Evolutionary conservation across 2,329 filamentous ascomycete genomes (phyloP).

Genomic region (Epichloe hybrida): DNA sequence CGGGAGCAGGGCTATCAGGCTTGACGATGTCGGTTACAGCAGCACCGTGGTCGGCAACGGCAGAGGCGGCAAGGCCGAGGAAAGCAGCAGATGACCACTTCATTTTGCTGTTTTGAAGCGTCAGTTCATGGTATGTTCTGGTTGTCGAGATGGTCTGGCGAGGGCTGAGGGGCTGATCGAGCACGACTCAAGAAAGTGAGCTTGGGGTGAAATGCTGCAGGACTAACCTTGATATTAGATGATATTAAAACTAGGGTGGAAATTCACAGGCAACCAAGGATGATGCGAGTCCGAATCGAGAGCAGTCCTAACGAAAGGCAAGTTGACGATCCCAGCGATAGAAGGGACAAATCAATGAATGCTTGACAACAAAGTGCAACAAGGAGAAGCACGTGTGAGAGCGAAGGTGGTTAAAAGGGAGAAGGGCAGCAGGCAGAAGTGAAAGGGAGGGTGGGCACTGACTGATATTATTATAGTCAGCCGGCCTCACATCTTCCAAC

Average conservation of each 20-base stretch:
- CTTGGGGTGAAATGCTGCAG: neutral
- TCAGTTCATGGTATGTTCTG: neutral
- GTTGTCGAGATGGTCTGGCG: neutral
- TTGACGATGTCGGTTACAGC: constrained; percentile 32
- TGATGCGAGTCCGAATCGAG: neutral
- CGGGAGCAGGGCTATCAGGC: constrained; percentile 34
- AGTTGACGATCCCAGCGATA: constrained; percentile 14
- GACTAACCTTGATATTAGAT: constrained; percentile 4
- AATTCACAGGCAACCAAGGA: neutral
- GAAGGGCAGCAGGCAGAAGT: neutral
- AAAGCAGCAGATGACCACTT: constrained; percentile 16
- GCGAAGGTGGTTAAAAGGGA: neutral
- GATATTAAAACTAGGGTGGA: neutral
- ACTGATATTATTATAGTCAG: constrained; percentile 4
- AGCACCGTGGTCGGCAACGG: constrained; percentile 25
- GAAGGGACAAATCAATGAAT: constrained; percentile 20
- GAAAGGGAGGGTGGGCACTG: constrained; percentile 4
- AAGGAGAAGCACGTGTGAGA: constrained; percentile 5
- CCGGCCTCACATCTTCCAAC: neutral
- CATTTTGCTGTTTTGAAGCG: constrained; percentile 17
- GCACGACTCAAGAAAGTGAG: neutral
- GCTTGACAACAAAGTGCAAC: constrained; percentile 1
- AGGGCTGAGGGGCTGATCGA: neutral
- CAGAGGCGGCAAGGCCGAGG: constrained; percentile 29
- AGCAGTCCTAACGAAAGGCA: constrained; percentile 3